Evolutionary conservation across 352 stramenopile species (phyloP).

Genomic region (Phytophthora tentaculata): DNA sequence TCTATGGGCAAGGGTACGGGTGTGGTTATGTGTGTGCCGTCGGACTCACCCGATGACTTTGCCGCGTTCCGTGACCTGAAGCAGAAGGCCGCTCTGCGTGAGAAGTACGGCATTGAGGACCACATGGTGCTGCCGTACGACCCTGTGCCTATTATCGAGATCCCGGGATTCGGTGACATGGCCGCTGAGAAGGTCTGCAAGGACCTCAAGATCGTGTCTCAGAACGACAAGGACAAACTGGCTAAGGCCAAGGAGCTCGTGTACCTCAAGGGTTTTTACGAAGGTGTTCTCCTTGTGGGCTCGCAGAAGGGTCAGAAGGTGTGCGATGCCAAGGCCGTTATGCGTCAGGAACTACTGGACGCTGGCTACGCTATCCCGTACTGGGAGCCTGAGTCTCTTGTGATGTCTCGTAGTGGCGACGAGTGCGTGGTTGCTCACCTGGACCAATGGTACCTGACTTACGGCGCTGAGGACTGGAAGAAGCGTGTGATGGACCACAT

Average conservation of each 20-base stretch:
- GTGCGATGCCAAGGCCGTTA: constrained; percentile 97
- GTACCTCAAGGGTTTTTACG: constrained; percentile 99
- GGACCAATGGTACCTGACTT: constrained; percentile 99
- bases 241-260: constrained; percentile 97
- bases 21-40: constrained; percentile 99
- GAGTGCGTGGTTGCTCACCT: constrained; percentile 99
- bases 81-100: constrained; percentile 97
- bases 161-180: constrained; percentile 97
- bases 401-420: constrained; percentile 97
- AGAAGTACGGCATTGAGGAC: constrained; percentile 98
- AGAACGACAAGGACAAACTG: constrained; percentile 99
- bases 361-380: constrained; percentile 96
- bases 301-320: constrained; percentile 97
- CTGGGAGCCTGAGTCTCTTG: constrained; percentile 98
- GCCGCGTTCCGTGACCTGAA: constrained; percentile 98
- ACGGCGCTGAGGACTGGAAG: constrained; percentile 99
- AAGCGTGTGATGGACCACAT: constrained; percentile 96
- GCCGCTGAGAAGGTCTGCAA: constrained; percentile 96
- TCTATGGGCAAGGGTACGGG: constrained; percentile 99
- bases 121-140: constrained; percentile 99
- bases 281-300: constrained; percentile 98
- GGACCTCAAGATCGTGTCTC: constrained; percentile 98
- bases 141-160: constrained; percentile 99
- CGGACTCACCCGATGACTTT: constrained; percentile 99
- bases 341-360: constrained; percentile 97